Conservation (phyloP, 257 asterid species). For the Marsdenia floribunda region DNA sequence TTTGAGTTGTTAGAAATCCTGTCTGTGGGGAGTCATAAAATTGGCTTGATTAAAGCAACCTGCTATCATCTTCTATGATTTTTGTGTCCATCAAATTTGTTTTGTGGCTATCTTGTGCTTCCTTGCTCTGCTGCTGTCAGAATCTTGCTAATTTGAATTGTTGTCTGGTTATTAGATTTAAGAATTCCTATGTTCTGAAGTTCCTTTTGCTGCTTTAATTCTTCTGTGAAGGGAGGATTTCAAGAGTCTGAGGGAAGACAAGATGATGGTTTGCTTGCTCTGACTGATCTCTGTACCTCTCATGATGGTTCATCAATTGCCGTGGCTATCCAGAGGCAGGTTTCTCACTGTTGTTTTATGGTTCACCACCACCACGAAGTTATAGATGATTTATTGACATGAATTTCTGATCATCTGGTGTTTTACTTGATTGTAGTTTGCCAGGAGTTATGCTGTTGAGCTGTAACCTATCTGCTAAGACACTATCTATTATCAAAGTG, state of each 20-base stretch:
- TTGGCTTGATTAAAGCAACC: not conserved
- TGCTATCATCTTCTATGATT: not conserved
- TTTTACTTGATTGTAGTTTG: conserved; percentile 39
- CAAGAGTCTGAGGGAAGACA: conserved; percentile 37
- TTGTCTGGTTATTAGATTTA: not conserved
- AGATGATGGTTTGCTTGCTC: conserved; percentile 48
- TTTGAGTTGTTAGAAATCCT: not conserved
- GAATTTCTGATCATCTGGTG: not conserved
- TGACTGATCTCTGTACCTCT: conserved; percentile 64
- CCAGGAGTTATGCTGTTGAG: conserved; percentile 66
- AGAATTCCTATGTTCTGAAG: conserved; percentile 2
- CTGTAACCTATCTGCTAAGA: conserved; percentile 47
- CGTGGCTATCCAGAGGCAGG: conserved; percentile 73
- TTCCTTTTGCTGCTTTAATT: conserved; percentile 9
- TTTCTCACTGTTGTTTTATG: conserved; percentile 12
- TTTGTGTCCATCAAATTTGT: not conserved
- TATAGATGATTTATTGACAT: not conserved
- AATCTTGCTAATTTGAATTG: not conserved
- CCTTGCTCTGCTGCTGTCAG: not conserved
- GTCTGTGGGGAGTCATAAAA: not conserved
- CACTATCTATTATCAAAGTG: conserved; percentile 57
- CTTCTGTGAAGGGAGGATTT: conserved; percentile 56
- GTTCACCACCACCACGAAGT: not conserved
- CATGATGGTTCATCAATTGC: conserved; percentile 64
- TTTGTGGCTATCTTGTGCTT: conserved; percentile 1